Conservation (phyloP, 495 filamentous ascomycete genomes). For the Lasiosphaeris hirsuta region DNA sequence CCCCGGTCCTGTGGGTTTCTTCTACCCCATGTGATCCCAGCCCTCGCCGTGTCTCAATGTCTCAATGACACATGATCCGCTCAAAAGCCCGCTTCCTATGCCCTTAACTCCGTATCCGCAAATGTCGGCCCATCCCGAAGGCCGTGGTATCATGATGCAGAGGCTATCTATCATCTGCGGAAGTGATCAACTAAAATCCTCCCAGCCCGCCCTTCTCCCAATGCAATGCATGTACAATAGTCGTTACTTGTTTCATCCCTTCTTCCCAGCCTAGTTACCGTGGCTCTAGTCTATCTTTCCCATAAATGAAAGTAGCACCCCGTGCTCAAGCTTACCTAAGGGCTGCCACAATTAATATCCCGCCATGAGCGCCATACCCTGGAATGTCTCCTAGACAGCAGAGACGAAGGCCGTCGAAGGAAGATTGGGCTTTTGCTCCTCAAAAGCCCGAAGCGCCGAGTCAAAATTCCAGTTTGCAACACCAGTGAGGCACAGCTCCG, state of each 20-base stretch:
- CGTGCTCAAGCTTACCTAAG: not conserved
- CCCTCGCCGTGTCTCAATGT: too few relatives aligned
- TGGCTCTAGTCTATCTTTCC: not conserved
- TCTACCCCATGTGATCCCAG: too few relatives aligned
- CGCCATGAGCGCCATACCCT: not conserved
- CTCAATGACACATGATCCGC: not conserved
- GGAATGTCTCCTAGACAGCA: slow-evolving; percentile 4
- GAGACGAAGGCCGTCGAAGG: slow-evolving; percentile 38
- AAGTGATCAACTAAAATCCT: not conserved
- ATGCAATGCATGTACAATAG: not conserved
- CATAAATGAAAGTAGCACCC: not conserved
- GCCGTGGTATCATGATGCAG: slow-evolving; percentile 14
- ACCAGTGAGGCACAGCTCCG: slow-evolving; percentile 63
- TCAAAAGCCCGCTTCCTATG: not conserved
- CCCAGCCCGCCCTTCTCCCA: not conserved
- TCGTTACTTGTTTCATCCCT: not conserved
- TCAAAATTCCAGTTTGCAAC: slow-evolving; percentile 69
- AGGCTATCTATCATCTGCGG: not conserved
- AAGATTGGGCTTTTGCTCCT: slow-evolving; percentile 47
- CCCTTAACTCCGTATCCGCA: not conserved
- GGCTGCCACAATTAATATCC: not conserved
- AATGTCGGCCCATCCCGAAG: not conserved
- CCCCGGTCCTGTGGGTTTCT: too few relatives aligned
- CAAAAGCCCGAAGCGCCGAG: slow-evolving; percentile 63
- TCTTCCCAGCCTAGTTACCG: not conserved